These are phyloP conservation scores for Cytospora chrysosperma DNA, from an alignment of 2,329 filamentous ascomycete genomes.

Conservation along the genomic window DNA sequence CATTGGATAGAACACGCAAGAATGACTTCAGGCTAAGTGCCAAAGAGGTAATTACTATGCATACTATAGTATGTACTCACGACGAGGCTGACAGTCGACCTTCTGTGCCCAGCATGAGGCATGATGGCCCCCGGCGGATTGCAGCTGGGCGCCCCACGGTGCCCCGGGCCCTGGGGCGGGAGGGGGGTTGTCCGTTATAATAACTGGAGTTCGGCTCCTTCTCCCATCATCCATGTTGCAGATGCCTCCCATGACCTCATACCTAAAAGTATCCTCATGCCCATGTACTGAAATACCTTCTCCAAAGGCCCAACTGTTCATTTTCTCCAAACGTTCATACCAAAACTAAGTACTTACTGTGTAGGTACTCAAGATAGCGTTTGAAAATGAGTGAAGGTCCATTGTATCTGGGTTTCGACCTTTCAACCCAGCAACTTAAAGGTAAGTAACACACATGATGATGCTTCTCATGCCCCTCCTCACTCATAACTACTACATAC, in stretches of 20 bases:
- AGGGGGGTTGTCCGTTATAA: not conserved
- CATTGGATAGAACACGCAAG: constrained; percentile 7
- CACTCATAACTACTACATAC: constrained; percentile 18
- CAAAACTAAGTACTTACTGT: not conserved
- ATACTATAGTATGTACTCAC: constrained; percentile 6
- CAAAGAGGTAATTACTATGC: no score
- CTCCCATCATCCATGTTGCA: not conserved
- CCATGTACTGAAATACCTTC: not conserved
- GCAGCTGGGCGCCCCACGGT: constrained; percentile 9
- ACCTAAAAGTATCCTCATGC: not conserved
- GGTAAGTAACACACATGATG: constrained; percentile 43
- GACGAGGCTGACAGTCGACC: constrained; percentile 24
- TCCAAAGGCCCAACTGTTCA: not conserved
- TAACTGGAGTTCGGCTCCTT: not conserved
- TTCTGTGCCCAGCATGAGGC: constrained; percentile 3
- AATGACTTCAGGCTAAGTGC: constrained; percentile 20
- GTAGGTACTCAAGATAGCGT: not conserved
- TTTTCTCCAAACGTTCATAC: not conserved
- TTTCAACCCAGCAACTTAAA: constrained; percentile 96
- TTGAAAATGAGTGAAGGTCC: constrained; percentile 43
- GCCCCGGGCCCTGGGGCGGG: not conserved
- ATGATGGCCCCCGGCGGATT: constrained; percentile 9
- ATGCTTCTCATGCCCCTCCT: not conserved
- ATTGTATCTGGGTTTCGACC: constrained; percentile 88
- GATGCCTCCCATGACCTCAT: not conserved